These are phyloP conservation scores for Tolypocladium capitatum DNA, from an alignment of 2,329 filamentous ascomycete genomes.

Conservation along the genomic window DNA sequence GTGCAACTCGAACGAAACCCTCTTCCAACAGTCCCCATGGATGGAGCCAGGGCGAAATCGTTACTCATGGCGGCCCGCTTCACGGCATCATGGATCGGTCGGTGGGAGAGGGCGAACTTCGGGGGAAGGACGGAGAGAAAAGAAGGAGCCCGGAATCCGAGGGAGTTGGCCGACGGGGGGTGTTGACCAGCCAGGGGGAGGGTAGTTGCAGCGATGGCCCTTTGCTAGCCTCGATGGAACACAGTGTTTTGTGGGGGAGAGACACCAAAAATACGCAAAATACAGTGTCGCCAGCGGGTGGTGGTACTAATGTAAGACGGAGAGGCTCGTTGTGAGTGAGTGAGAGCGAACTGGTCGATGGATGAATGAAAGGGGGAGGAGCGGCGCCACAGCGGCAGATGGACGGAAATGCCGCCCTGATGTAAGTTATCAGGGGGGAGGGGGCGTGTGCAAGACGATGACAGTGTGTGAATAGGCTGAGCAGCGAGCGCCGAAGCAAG, in stretches of 20 bases:
- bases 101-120: not conserved
- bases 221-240: slow-evolving; percentile 12
- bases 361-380: not conserved
- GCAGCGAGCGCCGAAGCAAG: not conserved
- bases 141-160: not conserved
- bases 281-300: not conserved
- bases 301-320: not conserved
- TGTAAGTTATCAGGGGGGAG: slow-evolving; percentile 1
- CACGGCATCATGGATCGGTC: slow-evolving; percentile 16
- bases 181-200: slow-evolving; percentile 5
- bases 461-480: not conserved
- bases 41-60: slow-evolving; percentile 15
- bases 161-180: slow-evolving; percentile 2
- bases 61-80: slow-evolving; percentile 24
- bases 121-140: slow-evolving; percentile 3
- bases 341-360: not conserved
- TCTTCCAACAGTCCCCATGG: slow-evolving; percentile 16
- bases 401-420: not conserved
- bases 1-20: slow-evolving; percentile 1
- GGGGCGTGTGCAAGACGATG: not conserved
- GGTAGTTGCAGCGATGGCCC: slow-evolving; percentile 11
- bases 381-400: slow-evolving; percentile 3
- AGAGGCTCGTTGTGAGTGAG: not conserved
- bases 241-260: slow-evolving; percentile 2
- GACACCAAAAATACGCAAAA: not conserved